These are phyloP conservation scores for Drechmeria coniospora DNA, from an alignment of 2,329 filamentous ascomycete species.

Conservation along the genomic window DNA sequence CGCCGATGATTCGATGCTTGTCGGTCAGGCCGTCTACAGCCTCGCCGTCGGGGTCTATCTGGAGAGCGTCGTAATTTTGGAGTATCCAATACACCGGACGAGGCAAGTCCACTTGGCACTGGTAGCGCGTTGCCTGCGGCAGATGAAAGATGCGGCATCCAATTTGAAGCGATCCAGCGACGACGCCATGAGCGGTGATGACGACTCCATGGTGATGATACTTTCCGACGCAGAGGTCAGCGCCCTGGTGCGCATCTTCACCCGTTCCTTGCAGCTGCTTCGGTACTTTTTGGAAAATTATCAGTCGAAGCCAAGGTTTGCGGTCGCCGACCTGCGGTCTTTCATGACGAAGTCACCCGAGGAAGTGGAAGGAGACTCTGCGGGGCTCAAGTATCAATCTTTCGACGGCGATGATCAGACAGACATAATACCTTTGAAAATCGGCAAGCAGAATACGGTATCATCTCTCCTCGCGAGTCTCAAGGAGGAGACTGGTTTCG, in stretches of 20 bases:
- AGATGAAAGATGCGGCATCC: conserved; percentile 47
- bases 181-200: conserved; percentile 25
- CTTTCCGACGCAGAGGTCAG: conserved; percentile 29
- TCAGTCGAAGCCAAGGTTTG: conserved; percentile 44
- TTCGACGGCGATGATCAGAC: conserved; percentile 48
- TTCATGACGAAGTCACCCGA: conserved; percentile 35
- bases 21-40: conserved; percentile 49
- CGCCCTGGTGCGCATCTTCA: conserved; percentile 43
- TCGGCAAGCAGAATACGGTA: conserved; percentile 57
- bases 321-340: conserved; percentile 39
- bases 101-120: conserved; percentile 51
- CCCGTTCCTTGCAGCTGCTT: conserved; percentile 53
- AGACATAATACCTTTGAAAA: conserved; percentile 43
- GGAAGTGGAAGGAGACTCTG: conserved; percentile 43
- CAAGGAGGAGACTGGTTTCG: conserved; percentile 55
- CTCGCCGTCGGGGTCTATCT: conserved; percentile 61
- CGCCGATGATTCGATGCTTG: conserved; percentile 49
- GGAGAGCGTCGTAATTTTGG: conserved; percentile 33
- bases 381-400: conserved; percentile 58
- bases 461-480: conserved; percentile 54
- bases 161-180: conserved; percentile 33
- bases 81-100: conserved; percentile 32
- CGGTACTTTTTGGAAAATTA: conserved; percentile 51
- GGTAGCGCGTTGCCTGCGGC: conserved; percentile 56
- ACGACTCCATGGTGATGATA: conserved; percentile 37